These are phyloP conservation scores for Fagopyrum homotropicum DNA, from an alignment of 148 eudicot genomes.

Conservation along the genomic window DNA sequence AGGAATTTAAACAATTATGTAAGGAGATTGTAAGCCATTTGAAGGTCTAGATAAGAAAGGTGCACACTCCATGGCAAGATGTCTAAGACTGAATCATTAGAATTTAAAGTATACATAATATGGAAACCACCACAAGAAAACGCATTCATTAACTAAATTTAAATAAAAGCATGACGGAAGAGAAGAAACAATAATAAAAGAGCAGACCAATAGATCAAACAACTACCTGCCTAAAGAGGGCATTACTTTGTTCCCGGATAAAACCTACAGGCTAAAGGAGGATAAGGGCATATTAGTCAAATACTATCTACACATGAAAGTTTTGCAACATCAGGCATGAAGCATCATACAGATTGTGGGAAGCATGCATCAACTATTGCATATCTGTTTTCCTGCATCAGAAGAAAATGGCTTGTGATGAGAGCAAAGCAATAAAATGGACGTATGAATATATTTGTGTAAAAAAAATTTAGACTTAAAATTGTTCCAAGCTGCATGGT, in stretches of 20 bases:
- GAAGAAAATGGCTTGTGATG: constrained; percentile 2
- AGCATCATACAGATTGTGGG: constrained; percentile 63
- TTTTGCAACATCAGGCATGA: constrained; percentile 12
- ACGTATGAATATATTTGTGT: neutral
- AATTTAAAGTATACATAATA: neutral
- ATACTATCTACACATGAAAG: neutral
- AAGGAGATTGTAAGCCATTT: neutral
- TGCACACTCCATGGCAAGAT: neutral
- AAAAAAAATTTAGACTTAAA: neutral
- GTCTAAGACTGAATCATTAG: neutral
- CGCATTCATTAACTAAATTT: neutral
- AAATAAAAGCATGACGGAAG: neutral
- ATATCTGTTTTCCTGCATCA: constrained; percentile 82
- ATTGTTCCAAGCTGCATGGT: neutral
- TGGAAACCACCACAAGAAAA: neutral
- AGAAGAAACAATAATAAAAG: neutral
- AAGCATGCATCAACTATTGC: constrained; percentile 77
- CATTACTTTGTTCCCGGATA: constrained; percentile 83
- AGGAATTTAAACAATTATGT: neutral
- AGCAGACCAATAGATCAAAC: neutral
- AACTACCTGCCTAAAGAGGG: constrained; percentile 77
- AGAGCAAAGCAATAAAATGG: neutral
- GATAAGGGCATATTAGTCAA: constrained; percentile 15
- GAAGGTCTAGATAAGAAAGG: neutral
- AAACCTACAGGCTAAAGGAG: constrained; percentile 82